A percentile compares a stretch with the other conserved stretches of the same genome.
Conservation (phyloP, 140 eudicot species). For the Senecio squalidus region DNA sequence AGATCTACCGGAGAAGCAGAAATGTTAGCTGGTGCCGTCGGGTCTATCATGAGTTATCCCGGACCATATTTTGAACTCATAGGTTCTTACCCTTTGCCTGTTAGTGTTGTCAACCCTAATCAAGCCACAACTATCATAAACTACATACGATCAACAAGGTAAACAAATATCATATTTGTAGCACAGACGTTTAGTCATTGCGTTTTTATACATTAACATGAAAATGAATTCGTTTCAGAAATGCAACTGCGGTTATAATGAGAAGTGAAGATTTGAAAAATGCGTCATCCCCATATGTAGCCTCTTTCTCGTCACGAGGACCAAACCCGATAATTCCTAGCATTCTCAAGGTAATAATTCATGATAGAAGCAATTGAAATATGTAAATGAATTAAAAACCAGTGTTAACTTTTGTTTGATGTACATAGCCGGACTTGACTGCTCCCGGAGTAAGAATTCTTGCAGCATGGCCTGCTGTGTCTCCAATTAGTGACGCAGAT, state of each 20-base stretch:
- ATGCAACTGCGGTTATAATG: conserved; percentile 26
- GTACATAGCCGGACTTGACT: conserved; percentile 51
- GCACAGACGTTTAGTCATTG: too few relatives aligned
- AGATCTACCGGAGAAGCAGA: conserved; percentile 3
- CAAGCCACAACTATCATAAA: background rate
- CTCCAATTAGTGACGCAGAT: conserved; percentile 1
- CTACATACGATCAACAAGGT: conserved; percentile 29
- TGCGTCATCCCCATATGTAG: conserved; percentile 20
- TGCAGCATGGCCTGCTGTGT: conserved; percentile 52
- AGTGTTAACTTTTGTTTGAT: background rate
- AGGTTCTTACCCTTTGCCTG: conserved; percentile 24
- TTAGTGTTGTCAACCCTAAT: conserved; percentile 6
- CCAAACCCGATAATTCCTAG: conserved; percentile 20
- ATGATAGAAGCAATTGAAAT: background rate
- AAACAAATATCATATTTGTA: conserved; percentile 1
- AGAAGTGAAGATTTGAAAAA: conserved; percentile 29
- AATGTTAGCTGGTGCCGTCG: conserved; percentile 35
- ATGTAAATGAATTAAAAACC: background rate
- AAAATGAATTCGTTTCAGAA: conserved; percentile 12
- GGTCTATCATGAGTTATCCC: conserved; percentile 16
- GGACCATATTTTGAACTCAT: background rate
- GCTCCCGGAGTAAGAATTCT: conserved; percentile 67
- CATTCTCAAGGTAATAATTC: conserved; percentile 27
- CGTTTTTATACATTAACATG: background rate
- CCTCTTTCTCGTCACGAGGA: conserved; percentile 36